Evolutionary conservation across 2,329 filamentous ascomycete genomes (phyloP).

Genomic region (Fusarium sambucinum): DNA sequence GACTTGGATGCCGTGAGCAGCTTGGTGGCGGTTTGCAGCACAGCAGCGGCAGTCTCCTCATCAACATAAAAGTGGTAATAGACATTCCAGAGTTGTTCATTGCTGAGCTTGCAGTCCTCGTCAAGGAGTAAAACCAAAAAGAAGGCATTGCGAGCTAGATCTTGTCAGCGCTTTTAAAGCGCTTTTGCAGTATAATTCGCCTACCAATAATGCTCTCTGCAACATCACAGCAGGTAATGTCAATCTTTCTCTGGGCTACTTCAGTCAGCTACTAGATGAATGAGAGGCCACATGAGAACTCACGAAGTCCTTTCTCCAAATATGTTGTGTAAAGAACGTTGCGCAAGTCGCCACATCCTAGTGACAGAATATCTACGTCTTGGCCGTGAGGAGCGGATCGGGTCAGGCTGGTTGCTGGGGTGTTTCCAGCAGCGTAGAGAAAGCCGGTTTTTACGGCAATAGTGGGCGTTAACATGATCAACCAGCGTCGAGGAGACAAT

Average conservation of each 20-base stretch:
- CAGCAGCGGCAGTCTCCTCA: constrained; percentile 50
- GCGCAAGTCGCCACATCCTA: constrained; percentile 69
- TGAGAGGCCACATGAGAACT: constrained; percentile 31
- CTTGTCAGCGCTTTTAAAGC: neutral
- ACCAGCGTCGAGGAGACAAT: neutral
- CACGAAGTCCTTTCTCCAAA: constrained; percentile 55
- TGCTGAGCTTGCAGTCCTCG: constrained; percentile 43
- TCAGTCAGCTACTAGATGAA: constrained; percentile 38
- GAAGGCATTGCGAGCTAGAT: constrained; percentile 66
- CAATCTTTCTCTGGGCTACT: constrained; percentile 57
- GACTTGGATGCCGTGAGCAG: constrained; percentile 56
- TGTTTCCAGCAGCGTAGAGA: constrained; percentile 66
- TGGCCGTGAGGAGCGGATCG: constrained; percentile 61
- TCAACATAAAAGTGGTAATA: constrained; percentile 67
- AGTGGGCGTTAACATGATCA: constrained; percentile 55
- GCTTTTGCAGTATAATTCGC: constrained; percentile 25
- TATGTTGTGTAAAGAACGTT: constrained; percentile 68
- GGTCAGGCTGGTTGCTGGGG: constrained; percentile 64
- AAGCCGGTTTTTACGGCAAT: constrained; percentile 50
- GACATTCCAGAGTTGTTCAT: constrained; percentile 61
- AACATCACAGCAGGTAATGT: constrained; percentile 69
- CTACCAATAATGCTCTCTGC: constrained; percentile 64
- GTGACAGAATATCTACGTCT: constrained; percentile 63
- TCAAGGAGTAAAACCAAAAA: constrained; percentile 65
- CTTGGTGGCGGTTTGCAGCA: constrained; percentile 59